A percentile compares a stretch with the other conserved stretches of the same genome.
phyloP scores from a whole-genome alignment of 1,284 basidiomycete species.

The Apiotrichum sp. region DNA sequence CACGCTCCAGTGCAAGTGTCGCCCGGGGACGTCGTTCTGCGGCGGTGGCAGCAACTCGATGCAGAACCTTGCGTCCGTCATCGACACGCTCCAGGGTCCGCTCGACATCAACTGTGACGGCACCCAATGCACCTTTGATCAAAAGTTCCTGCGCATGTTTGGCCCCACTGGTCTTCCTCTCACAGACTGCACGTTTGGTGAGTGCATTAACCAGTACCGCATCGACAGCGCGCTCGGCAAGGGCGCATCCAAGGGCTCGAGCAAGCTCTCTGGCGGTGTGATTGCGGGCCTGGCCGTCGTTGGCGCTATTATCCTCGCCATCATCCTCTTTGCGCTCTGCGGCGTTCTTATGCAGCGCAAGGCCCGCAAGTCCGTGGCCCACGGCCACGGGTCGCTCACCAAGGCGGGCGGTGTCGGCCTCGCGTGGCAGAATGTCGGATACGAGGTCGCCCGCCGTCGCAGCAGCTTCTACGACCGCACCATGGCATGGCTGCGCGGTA shows the following conservation, averaged over 20 bases:
- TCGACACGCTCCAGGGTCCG: slow-evolving; percentile 47
- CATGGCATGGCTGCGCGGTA: slow-evolving; percentile 28
- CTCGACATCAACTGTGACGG: slow-evolving; percentile 59
- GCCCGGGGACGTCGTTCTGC: slow-evolving; percentile 65
- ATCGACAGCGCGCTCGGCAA: slow-evolving; percentile 54
- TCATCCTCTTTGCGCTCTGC: slow-evolving; percentile 56
- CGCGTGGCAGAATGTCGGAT: slow-evolving; percentile 65
- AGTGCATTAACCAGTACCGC: slow-evolving; percentile 73
- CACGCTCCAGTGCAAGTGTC: slow-evolving; percentile 66
- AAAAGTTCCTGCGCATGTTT: slow-evolving; percentile 64
- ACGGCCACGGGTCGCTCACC: slow-evolving; percentile 26
- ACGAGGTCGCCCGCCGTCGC: slow-evolving; percentile 43
- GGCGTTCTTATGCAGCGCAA: slow-evolving; percentile 59
- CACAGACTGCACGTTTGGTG: slow-evolving; percentile 68
- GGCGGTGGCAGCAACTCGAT: slow-evolving; percentile 48
- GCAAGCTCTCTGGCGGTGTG: slow-evolving; percentile 62
- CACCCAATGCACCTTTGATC: slow-evolving; percentile 67
- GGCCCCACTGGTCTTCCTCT: slow-evolving; percentile 65
- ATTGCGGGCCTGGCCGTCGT: slow-evolving; percentile 81
- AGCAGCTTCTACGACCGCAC: slow-evolving; percentile 6
- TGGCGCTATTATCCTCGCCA: slow-evolving; percentile 58
- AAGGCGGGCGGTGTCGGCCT: slow-evolving; percentile 54
- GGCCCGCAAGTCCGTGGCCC: slow-evolving; percentile 52
- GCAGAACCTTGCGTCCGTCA: slow-evolving; percentile 52
- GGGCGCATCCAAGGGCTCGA: not conserved